Evolutionary conservation across 192 early-diverging fungal genomes (phyloP), one percentile per base, ranked within the genome.

Genomic region (Umbelopsis sp.): DNA sequence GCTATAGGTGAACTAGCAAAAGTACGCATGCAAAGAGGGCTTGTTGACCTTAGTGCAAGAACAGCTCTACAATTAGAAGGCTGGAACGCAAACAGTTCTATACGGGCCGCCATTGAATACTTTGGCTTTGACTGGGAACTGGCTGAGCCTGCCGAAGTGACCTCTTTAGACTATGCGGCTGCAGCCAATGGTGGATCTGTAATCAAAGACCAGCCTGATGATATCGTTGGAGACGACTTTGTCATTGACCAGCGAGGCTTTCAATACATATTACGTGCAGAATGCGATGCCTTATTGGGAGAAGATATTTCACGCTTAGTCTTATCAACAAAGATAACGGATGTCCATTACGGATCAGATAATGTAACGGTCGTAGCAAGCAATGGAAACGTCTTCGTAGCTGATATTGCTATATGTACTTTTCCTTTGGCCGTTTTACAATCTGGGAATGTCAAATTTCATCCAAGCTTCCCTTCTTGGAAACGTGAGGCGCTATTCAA

Each of bases 351-450:
- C 43, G 41, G 36, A 21, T 29, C 49, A n/a, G 36, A 73, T 50
- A 44, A 52, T 34, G 81, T 82, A 21, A 72, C 68, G 2, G 43
- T 82, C 24, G 5, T 53, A 7, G 76, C 78, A 9, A 43, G 29
- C 14, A 56, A 76, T 22, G 74, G 74, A 45, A 50, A 71, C 9
- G 70, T 25, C 24, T 71, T 79, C 26, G 32, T 70, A 17, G 78
- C 78, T 8, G 81, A 82, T 5, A 73, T 71, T 68, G 78, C 72
- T 16, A 76, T 82, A 21, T 79, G 71, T 44, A 82, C 81, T 24
- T 82, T 82, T 41, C 73, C 78, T 65, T 36, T 82, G 24, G 81
- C 78, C 34, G 81, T 82, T n/a, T 47, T 79, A 17, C 81, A 82
- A 52, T 51, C 65, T 52, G 66, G 65, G 20, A 38, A 38, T 36